Conservation (phyloP, 2,329 filamentous ascomycete genomes). For the Bipolaris sorokiniana region DNA sequence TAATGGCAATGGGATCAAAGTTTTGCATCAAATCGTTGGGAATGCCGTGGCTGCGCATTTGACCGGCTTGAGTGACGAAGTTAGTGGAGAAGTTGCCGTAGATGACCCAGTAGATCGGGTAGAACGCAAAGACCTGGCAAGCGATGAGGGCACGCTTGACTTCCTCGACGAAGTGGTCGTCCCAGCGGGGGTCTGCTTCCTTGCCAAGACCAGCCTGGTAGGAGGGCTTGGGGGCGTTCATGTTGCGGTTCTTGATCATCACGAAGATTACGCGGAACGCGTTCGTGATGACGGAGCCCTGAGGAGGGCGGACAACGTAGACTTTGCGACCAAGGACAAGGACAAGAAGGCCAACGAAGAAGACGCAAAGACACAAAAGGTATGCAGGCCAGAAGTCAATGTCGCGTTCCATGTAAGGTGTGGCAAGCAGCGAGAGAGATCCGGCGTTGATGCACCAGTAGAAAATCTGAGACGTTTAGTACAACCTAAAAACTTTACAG, state of each 20-base stretch:
- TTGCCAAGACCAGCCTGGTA: constrained; percentile 63
- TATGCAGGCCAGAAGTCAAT: constrained; percentile 74
- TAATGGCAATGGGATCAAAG: constrained; percentile 55
- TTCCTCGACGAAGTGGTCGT: constrained; percentile 75
- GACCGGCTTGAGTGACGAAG: constrained; percentile 54
- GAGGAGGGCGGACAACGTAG: constrained; percentile 49
- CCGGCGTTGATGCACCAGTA: constrained; percentile 77
- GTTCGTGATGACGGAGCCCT: constrained; percentile 48
- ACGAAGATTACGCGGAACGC: constrained; percentile 66
- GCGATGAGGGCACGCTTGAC: constrained; percentile 70
- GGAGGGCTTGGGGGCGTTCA: constrained; percentile 69
- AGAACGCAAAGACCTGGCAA: constrained; percentile 69
- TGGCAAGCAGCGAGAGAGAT: constrained; percentile 70
- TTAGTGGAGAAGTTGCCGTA: constrained; percentile 53
- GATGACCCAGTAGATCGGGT: constrained; percentile 56
- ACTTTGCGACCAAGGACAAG: constrained; percentile 49
- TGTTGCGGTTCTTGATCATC: constrained; percentile 61
- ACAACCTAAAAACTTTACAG: not conserved
- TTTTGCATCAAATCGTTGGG: constrained; percentile 58
- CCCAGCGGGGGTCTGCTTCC: constrained; percentile 60
- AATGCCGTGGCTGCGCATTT: constrained; percentile 54
- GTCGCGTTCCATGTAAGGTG: constrained; percentile 73
- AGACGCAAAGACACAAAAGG: constrained; percentile 68
- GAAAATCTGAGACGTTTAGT: constrained; percentile 56
- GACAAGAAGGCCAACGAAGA: constrained; percentile 66